Conservation (phyloP, 495 filamentous ascomycete genomes). For the Penicillium egyptiacum region DNA sequence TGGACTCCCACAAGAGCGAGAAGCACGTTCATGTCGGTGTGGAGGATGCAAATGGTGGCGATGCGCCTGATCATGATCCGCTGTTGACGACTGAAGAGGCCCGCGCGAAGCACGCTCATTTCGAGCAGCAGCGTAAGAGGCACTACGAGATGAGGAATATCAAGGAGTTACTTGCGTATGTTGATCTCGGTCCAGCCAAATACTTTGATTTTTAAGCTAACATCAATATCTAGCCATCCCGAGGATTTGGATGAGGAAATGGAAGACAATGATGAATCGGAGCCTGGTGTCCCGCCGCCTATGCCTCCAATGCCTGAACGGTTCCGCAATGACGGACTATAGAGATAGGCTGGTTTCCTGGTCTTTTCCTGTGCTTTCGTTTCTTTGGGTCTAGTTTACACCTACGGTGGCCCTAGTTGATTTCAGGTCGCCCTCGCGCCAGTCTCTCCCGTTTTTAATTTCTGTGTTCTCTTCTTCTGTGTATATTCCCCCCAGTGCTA, state of each 20-base stretch:
- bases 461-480: slow-evolving; percentile 5
- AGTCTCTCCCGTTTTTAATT: neutral
- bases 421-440: neutral
- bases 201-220: slow-evolving; percentile 13
- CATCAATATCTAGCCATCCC: slow-evolving; percentile 39
- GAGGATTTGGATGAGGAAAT: slow-evolving; percentile 53
- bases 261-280: slow-evolving; percentile 49
- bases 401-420: neutral
- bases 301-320: slow-evolving; percentile 39
- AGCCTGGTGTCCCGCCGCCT: slow-evolving; percentile 29
- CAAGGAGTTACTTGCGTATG: slow-evolving; percentile 79
- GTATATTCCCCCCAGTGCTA: slow-evolving; percentile 32
- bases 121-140: slow-evolving; percentile 86
- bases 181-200: slow-evolving; percentile 6
- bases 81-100: slow-evolving; percentile 72
- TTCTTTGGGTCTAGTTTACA: slow-evolving; percentile 1
- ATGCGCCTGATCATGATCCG: slow-evolving; percentile 54
- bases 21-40: slow-evolving; percentile 79
- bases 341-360: neutral
- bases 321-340: slow-evolving; percentile 26
- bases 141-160: slow-evolving; percentile 99
- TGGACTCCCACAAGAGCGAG: slow-evolving; percentile 56
- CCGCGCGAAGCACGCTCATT: slow-evolving; percentile 81
- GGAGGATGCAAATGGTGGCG: slow-evolving; percentile 52
- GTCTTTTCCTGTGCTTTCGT: slow-evolving; percentile 1